A percentile compares a stretch with the other conserved stretches of the same genome.
phyloP scores from a whole-genome alignment of 2,329 filamentous ascomycete genomes.

The Trichoderma oligosporum region DNA sequence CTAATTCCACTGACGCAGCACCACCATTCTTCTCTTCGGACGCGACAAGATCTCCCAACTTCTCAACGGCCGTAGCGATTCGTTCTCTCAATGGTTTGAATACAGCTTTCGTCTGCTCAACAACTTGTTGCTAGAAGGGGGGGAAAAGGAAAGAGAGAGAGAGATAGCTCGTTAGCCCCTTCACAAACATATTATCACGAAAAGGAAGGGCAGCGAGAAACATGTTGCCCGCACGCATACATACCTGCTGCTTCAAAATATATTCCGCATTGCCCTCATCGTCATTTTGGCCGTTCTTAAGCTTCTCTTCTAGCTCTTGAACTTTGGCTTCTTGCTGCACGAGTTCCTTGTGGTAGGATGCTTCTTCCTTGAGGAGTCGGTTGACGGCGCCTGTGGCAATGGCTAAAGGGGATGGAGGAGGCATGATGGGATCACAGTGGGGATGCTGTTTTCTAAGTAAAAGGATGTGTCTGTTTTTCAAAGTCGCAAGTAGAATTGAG shows the following conservation, averaged over 20 bases:
- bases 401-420: constrained; percentile 68
- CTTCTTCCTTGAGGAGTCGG: constrained; percentile 87
- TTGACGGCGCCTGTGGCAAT: constrained; percentile 77
- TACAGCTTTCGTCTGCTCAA: constrained; percentile 84
- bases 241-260: constrained; percentile 80
- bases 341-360: constrained; percentile 84
- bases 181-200: not conserved
- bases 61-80: constrained; percentile 66
- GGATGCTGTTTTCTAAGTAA: not conserved
- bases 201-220: too few relatives aligned
- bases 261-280: constrained; percentile 74
- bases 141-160: not conserved
- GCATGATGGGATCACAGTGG: constrained; percentile 50
- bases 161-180: not conserved
- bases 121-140: constrained; percentile 65
- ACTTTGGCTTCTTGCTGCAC: constrained; percentile 69
- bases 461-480: not conserved
- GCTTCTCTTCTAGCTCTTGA: constrained; percentile 61
- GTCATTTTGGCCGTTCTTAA: constrained; percentile 45
- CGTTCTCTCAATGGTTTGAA: constrained; percentile 68
- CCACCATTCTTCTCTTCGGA: constrained; percentile 48
- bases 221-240: constrained; percentile 26
- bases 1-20: constrained; percentile 46
- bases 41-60: constrained; percentile 73
- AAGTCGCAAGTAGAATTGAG: not conserved